Percentiles rank a stretch among this genome's conserved stretches.
Evolutionary conservation across 345 rosid genomes (phyloP).

Genomic region (Brassica nigra): DNA sequence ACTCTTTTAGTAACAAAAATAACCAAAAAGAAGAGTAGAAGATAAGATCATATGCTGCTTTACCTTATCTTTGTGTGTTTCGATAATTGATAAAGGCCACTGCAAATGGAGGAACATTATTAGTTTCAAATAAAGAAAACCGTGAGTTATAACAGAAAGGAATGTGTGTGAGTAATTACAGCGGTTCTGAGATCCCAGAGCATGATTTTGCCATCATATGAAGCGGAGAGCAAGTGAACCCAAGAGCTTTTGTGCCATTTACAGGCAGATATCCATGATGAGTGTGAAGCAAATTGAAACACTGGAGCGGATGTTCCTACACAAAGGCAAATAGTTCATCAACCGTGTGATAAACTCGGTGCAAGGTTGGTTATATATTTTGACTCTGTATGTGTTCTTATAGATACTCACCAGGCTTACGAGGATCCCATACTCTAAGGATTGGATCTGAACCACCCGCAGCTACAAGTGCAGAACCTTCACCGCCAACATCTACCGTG

Average conservation of each 20-base stretch:
- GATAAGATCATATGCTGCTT: background rate
- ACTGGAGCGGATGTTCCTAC: constrained; percentile 89
- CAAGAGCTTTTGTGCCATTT: constrained; percentile 87
- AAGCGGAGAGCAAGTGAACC: constrained; percentile 87
- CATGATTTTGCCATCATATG: constrained; percentile 99
- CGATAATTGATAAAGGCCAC: constrained; percentile 91
- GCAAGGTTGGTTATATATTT: constrained; percentile 17
- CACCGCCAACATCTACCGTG: constrained; percentile 88
- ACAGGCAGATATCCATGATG: constrained; percentile 92
- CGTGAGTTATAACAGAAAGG: background rate
- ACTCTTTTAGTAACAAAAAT: background rate
- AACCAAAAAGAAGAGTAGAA: background rate
- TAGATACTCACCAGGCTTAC: constrained; percentile 77
- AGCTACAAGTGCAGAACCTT: constrained; percentile 86
- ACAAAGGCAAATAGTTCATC: constrained; percentile 22
- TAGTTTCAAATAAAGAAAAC: background rate
- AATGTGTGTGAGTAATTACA: constrained; percentile 47
- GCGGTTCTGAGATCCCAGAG: constrained; percentile 99
- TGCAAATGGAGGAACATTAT: constrained; percentile 46
- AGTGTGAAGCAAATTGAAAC: constrained; percentile 79
- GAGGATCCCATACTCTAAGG: constrained; percentile 97
- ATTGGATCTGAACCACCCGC: constrained; percentile 89
- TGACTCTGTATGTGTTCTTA: constrained; percentile 2
- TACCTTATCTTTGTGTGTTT: constrained; percentile 87
- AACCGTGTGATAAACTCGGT: background rate